Percentiles rank a stretch among this genome's conserved stretches.
phyloP scores from a whole-genome alignment of 176 grass and related monocot genomes.

The Oryza glaberrima region DNA sequence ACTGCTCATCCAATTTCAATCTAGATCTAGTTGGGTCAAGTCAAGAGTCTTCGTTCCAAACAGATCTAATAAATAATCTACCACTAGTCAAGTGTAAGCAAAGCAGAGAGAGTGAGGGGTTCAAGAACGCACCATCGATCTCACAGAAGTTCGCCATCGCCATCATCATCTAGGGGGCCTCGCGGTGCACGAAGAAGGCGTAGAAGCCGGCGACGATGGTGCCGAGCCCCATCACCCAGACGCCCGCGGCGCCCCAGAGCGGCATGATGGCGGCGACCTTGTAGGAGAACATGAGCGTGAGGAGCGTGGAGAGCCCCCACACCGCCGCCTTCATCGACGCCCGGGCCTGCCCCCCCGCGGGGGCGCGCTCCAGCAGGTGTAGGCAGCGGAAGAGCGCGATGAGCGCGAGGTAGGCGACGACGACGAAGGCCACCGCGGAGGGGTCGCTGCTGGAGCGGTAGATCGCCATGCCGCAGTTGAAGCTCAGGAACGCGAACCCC shows the following conservation, averaged over 20 bases:
- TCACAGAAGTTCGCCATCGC: background rate
- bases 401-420: constrained; percentile 43
- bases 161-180: background rate
- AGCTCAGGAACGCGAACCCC: constrained; percentile 46
- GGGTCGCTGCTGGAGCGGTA: constrained; percentile 43
- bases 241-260: constrained; percentile 31
- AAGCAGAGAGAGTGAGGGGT: background rate
- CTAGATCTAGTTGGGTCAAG: background rate
- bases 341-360: background rate
- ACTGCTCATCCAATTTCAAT: background rate
- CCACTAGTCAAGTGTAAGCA: background rate
- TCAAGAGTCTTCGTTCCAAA: background rate
- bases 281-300: constrained; percentile 54
- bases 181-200: constrained; percentile 42
- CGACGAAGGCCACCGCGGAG: constrained; percentile 38
- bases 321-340: constrained; percentile 24
- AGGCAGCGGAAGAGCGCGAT: constrained; percentile 50
- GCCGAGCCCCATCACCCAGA: constrained; percentile 34
- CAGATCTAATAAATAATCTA: background rate
- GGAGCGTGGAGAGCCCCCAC: constrained; percentile 52
- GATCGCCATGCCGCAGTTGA: constrained; percentile 48
- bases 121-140: background rate
- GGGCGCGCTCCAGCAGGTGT: constrained; percentile 32
- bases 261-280: constrained; percentile 60
- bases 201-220: constrained; percentile 41